These are phyloP conservation scores for Cinnamomum micranthum DNA, from an alignment of 164 flowering plant genomes.

Conservation along the genomic window DNA sequence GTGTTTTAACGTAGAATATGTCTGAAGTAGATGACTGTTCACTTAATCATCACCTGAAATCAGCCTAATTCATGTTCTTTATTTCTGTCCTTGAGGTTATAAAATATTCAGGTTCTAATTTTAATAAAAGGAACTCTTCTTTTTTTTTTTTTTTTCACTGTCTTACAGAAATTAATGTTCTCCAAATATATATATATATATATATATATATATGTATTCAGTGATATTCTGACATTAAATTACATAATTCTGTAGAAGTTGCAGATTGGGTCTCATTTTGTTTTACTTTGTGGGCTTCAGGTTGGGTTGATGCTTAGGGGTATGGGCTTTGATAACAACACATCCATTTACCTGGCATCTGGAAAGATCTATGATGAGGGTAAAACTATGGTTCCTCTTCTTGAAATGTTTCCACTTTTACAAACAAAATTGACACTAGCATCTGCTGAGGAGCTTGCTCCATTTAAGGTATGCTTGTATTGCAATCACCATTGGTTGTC, in stretches of 20 bases:
- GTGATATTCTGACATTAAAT: no score
- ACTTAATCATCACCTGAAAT: no score
- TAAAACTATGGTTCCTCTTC: conserved; percentile 73
- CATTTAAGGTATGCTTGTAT: conserved; percentile 46
- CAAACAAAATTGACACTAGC: conserved; percentile 77
- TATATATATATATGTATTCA: no score
- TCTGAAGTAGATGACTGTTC: no score
- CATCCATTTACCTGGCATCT: conserved; percentile 87
- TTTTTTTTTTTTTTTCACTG: no score
- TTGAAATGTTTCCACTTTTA: conserved; percentile 87
- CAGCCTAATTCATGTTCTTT: no score
- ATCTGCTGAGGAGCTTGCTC: conserved; percentile 73
- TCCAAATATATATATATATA: no score
- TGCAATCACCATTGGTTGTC: not conserved
- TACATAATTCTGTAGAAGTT: not conserved
- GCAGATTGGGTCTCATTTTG: not conserved
- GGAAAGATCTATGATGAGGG: conserved; percentile 87
- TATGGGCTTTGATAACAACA: conserved; percentile 86
- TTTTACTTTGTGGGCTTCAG: conserved; percentile 31
- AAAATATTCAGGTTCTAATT: no score
- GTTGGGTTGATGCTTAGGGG: conserved; percentile 99
- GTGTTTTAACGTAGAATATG: no score
- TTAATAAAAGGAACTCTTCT: no score
- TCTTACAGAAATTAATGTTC: no score
- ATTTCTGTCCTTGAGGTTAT: no score